phyloP scores from a whole-genome alignment of 1,284 basidiomycete species.

The Kalmanozyma brasiliensis region DNA sequence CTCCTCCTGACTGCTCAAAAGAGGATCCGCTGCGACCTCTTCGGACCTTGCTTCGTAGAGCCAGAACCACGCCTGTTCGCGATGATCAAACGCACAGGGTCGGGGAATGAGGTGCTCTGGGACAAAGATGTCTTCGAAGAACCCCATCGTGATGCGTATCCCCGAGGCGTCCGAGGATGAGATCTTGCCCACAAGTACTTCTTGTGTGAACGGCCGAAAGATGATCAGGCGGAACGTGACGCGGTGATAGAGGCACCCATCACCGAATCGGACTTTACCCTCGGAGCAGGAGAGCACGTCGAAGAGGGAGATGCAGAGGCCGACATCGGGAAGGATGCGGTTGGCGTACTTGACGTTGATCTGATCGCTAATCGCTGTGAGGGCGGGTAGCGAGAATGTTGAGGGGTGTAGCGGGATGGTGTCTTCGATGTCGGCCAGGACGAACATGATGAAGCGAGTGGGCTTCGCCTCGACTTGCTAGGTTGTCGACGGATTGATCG shows the following conservation, averaged over 20 bases:
- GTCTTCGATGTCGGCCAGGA: conserved; percentile 71
- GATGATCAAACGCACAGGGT: conserved; percentile 76
- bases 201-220: conserved; percentile 89
- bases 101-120: conserved; percentile 75
- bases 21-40: conserved; percentile 50
- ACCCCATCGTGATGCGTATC: conserved; percentile 81
- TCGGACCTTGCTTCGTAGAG: conserved; percentile 66
- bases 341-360: conserved; percentile 95
- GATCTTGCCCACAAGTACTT: conserved; percentile 88
- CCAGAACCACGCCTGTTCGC: conserved; percentile 69
- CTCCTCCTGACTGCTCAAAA: conserved; percentile 70
- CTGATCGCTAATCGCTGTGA: conserved; percentile 79
- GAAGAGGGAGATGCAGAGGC: conserved; percentile 87
- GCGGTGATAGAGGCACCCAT: conserved; percentile 94
- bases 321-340: conserved; percentile 88
- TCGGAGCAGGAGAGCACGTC: conserved; percentile 87
- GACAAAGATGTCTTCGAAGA: conserved; percentile 94
- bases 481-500: no score
- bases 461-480: no score
- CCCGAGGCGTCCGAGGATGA: conserved; percentile 76
- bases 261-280: conserved; percentile 91
- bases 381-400: conserved; percentile 78
- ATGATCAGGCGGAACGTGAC: conserved; percentile 90
- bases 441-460: conserved; percentile 45
- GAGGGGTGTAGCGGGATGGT: conserved; percentile 81